Base-by-base conservation (phyloP, 2,329 filamentous ascomycete genomes). In the Ophioceras dolichostomum region DNA sequence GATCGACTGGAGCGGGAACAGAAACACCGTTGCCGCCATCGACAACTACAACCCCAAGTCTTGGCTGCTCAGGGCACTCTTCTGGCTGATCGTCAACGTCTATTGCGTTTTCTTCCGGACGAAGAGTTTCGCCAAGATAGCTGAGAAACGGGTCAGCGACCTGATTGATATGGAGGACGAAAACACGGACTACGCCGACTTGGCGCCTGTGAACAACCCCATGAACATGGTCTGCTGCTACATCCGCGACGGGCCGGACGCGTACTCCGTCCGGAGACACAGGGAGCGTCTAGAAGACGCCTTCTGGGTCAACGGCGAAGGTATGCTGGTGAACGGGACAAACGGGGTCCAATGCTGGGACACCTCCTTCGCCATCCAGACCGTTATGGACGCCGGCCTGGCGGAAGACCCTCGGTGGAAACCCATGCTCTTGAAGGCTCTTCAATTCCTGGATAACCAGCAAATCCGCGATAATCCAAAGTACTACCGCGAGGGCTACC, bases 331-430 rank as follows among this genome's bases (percentile, higher is more conserved):
- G 59, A 95, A 95, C 49, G 91, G 91, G 27, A 98, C 91, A 8
- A 96, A 98, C 48, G 91, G 91, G n/a, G 88, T 96, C 2, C 91
- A 98, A 58, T 83, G 79, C 45, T 98, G 91, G 91, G 91, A 98
- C 54, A 98, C 91, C 0, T 73, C 87, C 1, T 96, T 96, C 53
- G 64, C 81, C 14, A 85, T 95, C 24, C 87, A 94, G 56, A 80
- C 84, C 1, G 74, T 84, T 5, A 73, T 85, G 37, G 83, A 85
- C 34, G 79, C 84, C 6, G 86, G 83, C 0, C 70, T 95, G 19
- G 79, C 82, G n/a, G 63, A 78, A 21, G 76, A 93, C 34, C 67
- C 77, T 10, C 76, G 79, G 48, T 95, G 84, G 76, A 73, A 71
- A 28, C 78, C 82, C 0, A 93, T 95, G 83, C 69, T 98, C 20